phyloP scores from a whole-genome alignment of 2,329 filamentous ascomycete genomes.

The Aspergillus arachidicola region DNA sequence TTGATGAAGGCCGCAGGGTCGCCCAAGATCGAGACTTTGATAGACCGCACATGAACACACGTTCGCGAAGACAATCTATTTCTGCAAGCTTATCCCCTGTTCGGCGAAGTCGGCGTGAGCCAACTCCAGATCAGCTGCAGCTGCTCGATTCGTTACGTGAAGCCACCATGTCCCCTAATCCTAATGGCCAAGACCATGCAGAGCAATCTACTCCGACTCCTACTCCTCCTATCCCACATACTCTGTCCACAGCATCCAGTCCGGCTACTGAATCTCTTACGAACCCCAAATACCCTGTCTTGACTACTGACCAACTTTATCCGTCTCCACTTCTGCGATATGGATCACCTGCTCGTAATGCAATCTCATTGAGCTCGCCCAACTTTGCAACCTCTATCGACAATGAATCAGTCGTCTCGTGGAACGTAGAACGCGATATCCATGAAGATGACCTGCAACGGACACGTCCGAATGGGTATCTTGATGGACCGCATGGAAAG shows the following conservation, averaged over 20 bases:
- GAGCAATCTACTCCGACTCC: constrained; percentile 34
- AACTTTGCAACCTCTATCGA: constrained; percentile 31
- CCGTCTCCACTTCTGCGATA: constrained; percentile 30
- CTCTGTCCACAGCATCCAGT: constrained; percentile 37
- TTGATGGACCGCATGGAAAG: constrained; percentile 26
- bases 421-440: constrained; percentile 38
- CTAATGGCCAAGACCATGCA: constrained; percentile 12
- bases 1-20: constrained; percentile 34
- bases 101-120: constrained; percentile 31
- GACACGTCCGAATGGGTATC: constrained; percentile 30
- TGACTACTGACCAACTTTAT: constrained; percentile 29
- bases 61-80: constrained; percentile 14
- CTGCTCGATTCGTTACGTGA: constrained; percentile 32
- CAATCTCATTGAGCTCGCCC: constrained; percentile 21
- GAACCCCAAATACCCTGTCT: constrained; percentile 18
- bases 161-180: constrained; percentile 25
- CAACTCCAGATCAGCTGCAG: constrained; percentile 39
- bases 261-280: constrained; percentile 28
- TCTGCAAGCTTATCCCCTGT: constrained; percentile 20
- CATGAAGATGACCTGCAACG: constrained; percentile 40
- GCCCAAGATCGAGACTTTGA: constrained; percentile 29
- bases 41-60: constrained; percentile 14
- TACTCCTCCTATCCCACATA: constrained; percentile 36
- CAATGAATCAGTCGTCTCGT: constrained; percentile 38
- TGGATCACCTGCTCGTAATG: constrained; percentile 16